phyloP scores from a whole-genome alignment of 1,139 yeast species.

The Ogataea hybrid region DNA sequence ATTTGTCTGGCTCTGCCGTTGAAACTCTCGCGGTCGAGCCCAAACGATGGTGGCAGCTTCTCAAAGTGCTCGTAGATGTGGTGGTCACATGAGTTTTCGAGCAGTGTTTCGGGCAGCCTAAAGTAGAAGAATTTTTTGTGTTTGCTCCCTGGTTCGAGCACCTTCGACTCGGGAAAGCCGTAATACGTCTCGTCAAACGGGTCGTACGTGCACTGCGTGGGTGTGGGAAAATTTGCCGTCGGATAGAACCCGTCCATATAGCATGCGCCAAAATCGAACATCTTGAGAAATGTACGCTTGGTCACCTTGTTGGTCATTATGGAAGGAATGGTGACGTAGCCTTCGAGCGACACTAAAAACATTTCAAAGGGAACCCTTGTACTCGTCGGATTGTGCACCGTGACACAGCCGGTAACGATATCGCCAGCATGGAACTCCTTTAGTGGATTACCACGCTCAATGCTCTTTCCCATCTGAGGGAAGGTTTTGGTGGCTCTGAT shows the following conservation, averaged over 20 bases:
- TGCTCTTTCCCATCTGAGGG: constrained; percentile 32
- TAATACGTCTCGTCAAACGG: constrained; percentile 45
- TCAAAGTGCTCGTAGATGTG: constrained; percentile 48
- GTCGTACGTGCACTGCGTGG: constrained; percentile 12
- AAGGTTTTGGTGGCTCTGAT: constrained; percentile 37
- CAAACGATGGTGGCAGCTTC: constrained; percentile 63
- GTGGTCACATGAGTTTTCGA: constrained; percentile 58
- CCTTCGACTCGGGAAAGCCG: constrained; percentile 54
- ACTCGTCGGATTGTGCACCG: constrained; percentile 41
- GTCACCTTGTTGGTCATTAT: constrained; percentile 15
- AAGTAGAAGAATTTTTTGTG: constrained; percentile 60
- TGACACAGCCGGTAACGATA: constrained; percentile 47
- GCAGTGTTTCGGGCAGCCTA: constrained; percentile 54
- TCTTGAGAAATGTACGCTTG: constrained; percentile 38
- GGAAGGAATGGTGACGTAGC: constrained; percentile 36
- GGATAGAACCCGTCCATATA: constrained; percentile 39
- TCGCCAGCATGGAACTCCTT: constrained; percentile 55
- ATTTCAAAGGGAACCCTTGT: constrained; percentile 47
- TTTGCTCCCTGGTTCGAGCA: constrained; percentile 47
- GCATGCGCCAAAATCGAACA: constrained; percentile 44
- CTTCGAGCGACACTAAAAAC: constrained; percentile 59
- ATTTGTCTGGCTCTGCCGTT: constrained; percentile 19
- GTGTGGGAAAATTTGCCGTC: constrained; percentile 20
- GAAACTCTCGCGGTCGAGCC: constrained; percentile 38
- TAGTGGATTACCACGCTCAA: constrained; percentile 33